Base-by-base conservation (phyloP, 495 filamentous ascomycete species). In the Penicillium salamii region DNA sequence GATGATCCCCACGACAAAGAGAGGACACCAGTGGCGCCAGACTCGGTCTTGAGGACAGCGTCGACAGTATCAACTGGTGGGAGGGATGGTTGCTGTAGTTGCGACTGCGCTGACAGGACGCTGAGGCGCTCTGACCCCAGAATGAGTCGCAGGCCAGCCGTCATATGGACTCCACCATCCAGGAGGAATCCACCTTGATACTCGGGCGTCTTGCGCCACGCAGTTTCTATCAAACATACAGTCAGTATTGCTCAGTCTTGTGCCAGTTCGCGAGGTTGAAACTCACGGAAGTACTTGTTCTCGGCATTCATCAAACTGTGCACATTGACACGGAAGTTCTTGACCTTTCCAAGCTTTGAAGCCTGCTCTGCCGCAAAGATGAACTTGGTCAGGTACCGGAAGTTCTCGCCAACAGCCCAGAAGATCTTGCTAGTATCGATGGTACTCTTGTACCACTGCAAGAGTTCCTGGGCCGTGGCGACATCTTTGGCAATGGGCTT, bases 151-250 rank as follows among this genome's bases (percentile, higher is more conserved):
- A 85, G 66, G 0, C 69, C 85, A 14, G 88, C 89, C 24, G 84
- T 69, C 46, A 79, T 81, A 59, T 91, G 89, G 6, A 93, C 81
- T 3, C 89, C 88, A 3, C 84, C 88, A 53, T 91, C 89, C 1
- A 92, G 70, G 15, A 91, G 61, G 57, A 91, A 93, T 15, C 89
- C 89, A 19, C 87, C 89, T 60, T 89, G 86, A 57, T 90, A 79
- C 28, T 76, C 68, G 0, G 88, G 88, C 12, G 50, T 77, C 57
- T 86, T 88, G 15, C 89, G 81, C 89, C 89, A 93, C 40, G 74
- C 68, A 2, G 89, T 95, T 45, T 86, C 71, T 74, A 32, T 7
- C 39, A 11, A 12, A 28, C 9, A 19, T 2, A 14, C 46, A 15
- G 44, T 21, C 74, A 46, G 42, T 31, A 1, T 20, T 28, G 24